phyloP scores from a whole-genome alignment of 768 basidiomycete genomes.

The Kwoniella sp. region DNA sequence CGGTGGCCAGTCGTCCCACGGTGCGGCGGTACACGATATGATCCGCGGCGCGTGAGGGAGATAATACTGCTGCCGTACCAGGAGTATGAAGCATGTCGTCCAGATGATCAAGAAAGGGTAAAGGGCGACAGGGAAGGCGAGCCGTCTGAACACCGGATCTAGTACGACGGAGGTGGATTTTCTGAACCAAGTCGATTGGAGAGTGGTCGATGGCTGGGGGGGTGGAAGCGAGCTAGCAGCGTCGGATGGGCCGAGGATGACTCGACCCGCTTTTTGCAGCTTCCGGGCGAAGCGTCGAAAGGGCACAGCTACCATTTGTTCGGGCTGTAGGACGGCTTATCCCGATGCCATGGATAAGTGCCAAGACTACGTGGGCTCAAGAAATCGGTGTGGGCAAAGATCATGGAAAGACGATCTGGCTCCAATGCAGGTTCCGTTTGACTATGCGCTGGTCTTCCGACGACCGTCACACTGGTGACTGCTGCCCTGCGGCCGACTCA shows the following conservation, averaged over 20 bases:
- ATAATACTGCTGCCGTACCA: slow-evolving; percentile 40
- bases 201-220: slow-evolving; percentile 4
- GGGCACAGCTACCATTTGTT: too few relatives aligned
- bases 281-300: too few relatives aligned
- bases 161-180: slow-evolving; percentile 4
- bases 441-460: too few relatives aligned
- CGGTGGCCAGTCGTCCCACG: slow-evolving; percentile 39
- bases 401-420: too few relatives aligned
- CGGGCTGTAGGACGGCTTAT: too few relatives aligned
- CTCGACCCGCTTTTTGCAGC: background rate
- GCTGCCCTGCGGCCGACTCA: too few relatives aligned
- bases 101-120: slow-evolving; percentile 27
- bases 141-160: slow-evolving; percentile 3
- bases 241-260: slow-evolving; percentile 12
- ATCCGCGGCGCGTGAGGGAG: slow-evolving; percentile 13
- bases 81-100: slow-evolving; percentile 29
- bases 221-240: slow-evolving; percentile 3
- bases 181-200: slow-evolving; percentile 1
- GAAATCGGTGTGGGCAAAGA: too few relatives aligned
- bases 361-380: too few relatives aligned
- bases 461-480: too few relatives aligned
- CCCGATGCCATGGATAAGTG: too few relatives aligned
- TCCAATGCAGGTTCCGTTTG: too few relatives aligned
- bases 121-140: background rate
- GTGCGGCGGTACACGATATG: slow-evolving; percentile 21